These are phyloP conservation scores for Termitomyces eurrhizus DNA, from an alignment of 768 basidiomycete species.

Conservation along the genomic window DNA sequence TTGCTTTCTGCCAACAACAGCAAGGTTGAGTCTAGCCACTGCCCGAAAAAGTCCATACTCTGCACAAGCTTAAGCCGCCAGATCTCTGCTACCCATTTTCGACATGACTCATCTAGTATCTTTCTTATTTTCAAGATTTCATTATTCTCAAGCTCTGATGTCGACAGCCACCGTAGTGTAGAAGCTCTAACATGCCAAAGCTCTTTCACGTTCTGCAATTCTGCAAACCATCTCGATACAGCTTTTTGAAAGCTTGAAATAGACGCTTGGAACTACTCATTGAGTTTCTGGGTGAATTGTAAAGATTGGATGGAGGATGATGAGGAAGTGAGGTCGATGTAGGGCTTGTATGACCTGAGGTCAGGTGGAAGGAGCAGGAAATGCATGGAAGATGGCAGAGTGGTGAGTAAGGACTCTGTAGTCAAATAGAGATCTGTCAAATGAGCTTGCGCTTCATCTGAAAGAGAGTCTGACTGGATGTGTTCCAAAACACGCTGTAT, in stretches of 20 bases:
- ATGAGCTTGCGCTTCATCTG: slow-evolving; percentile 22
- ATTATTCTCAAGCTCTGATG: slow-evolving; percentile 37
- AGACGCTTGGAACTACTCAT: too few relatives aligned
- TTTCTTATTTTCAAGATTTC: slow-evolving; percentile 44
- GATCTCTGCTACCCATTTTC: slow-evolving; percentile 49
- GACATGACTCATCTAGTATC: slow-evolving; percentile 52
- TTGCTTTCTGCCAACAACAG: slow-evolving; percentile 25
- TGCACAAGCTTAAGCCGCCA: slow-evolving; percentile 49
- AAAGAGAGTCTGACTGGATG: slow-evolving; percentile 55
- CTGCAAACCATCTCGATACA: too few relatives aligned
- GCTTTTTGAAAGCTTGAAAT: too few relatives aligned
- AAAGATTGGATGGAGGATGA: slow-evolving; percentile 46
- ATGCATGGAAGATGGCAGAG: slow-evolving; percentile 80
- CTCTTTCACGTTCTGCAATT: slow-evolving; percentile 56
- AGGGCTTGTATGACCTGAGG: slow-evolving; percentile 80
- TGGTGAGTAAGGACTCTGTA: slow-evolving; percentile 62
- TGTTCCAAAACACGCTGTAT: slow-evolving; percentile 53
- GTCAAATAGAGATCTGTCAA: slow-evolving; percentile 57
- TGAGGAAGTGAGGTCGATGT: slow-evolving; percentile 66
- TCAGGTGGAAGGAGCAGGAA: slow-evolving; percentile 70
- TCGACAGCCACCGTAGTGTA: slow-evolving; percentile 41
- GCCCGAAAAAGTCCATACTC: slow-evolving; percentile 43
- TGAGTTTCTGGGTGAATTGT: slow-evolving; percentile 35
- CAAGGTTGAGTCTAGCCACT: slow-evolving; percentile 37
- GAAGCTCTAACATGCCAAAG: slow-evolving; percentile 69